Conservation (phyloP, 2,329 filamentous ascomycete species). For the Pyrenophora seminiperda region DNA sequence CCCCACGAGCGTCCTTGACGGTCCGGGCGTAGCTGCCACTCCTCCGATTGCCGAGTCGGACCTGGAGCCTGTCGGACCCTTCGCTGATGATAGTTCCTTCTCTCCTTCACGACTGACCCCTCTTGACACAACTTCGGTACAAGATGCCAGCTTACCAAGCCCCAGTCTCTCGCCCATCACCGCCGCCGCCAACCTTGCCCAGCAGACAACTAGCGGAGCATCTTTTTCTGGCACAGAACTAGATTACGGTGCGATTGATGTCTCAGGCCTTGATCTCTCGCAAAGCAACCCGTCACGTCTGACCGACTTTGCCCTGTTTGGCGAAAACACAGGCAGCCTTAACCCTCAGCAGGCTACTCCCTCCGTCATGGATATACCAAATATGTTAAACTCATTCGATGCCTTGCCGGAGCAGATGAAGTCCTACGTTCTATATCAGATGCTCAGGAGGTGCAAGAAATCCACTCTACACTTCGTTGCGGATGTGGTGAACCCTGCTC, state of each 20-base stretch:
- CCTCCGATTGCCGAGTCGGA: slow-evolving; percentile 78
- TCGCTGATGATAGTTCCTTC: slow-evolving; percentile 35
- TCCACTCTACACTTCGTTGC: slow-evolving; percentile 89
- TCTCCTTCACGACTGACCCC: slow-evolving; percentile 49
- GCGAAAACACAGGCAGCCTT: slow-evolving; percentile 26
- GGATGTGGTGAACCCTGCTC: slow-evolving; percentile 85
- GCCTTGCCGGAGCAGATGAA: slow-evolving; percentile 90
- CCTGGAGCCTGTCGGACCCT: slow-evolving; percentile 62
- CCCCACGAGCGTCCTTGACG: slow-evolving; percentile 37
- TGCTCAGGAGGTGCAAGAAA: slow-evolving; percentile 84
- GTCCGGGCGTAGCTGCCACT: slow-evolving; percentile 67
- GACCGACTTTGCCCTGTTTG: slow-evolving; percentile 24
- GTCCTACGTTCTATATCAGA: slow-evolving; percentile 94
- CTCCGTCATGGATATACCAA: slow-evolving; percentile 75
- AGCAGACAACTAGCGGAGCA: slow-evolving; percentile 41
- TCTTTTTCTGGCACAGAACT: slow-evolving; percentile 31
- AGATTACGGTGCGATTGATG: slow-evolving; percentile 44
- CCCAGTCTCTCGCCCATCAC: slow-evolving; percentile 91
- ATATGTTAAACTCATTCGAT: slow-evolving; percentile 88
- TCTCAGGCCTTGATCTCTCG: slow-evolving; percentile 46
- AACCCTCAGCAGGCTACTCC: slow-evolving; percentile 47
- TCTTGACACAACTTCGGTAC: slow-evolving; percentile 73
- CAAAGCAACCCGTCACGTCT: slow-evolving; percentile 22
- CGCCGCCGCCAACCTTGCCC: slow-evolving; percentile 68
- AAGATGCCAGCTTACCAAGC: slow-evolving; percentile 92